A percentile compares a stretch with the other conserved stretches of the same genome.
Conservation (phyloP, 306 rosid species). For the Corylus americana region DNA sequence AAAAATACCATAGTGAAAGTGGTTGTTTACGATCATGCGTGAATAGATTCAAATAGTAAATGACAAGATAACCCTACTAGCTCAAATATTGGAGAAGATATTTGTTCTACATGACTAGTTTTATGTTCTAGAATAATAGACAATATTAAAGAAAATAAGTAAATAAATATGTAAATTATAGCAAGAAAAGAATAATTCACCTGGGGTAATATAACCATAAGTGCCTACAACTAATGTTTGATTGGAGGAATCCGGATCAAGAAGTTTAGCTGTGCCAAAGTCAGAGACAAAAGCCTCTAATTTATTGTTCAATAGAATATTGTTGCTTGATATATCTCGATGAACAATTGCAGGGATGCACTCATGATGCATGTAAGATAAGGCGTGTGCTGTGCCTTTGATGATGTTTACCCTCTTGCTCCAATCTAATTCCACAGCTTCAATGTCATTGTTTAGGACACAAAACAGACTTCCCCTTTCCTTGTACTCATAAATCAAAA, state of each 20-base stretch:
- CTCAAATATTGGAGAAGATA: background rate
- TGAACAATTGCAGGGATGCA: constrained; percentile 18
- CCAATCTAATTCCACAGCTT: constrained; percentile 23
- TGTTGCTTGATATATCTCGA: constrained; percentile 17
- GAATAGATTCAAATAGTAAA: background rate
- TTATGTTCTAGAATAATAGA: background rate
- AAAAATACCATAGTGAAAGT: background rate
- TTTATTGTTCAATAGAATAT: constrained; percentile 15
- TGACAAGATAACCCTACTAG: background rate
- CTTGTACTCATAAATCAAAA: constrained; percentile 25
- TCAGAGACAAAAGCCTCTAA: constrained; percentile 12
- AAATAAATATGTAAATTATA: background rate
- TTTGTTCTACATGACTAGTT: background rate
- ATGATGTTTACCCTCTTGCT: constrained; percentile 11
- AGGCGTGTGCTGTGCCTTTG: constrained; percentile 15
- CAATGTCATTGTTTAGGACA: background rate
- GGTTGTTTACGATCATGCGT: background rate
- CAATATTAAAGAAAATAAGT: background rate
- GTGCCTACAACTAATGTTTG: constrained; percentile 3
- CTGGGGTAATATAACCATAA: constrained; percentile 20
- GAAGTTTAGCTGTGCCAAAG: constrained; percentile 14
- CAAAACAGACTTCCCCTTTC: constrained; percentile 22
- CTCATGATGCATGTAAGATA: constrained; percentile 28
- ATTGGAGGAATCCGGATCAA: constrained; percentile 23
- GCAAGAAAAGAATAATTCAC: background rate